Evolutionary conservation across 768 basidiomycete genomes (phyloP).

Genomic region (Tylopilus balloui): DNA sequence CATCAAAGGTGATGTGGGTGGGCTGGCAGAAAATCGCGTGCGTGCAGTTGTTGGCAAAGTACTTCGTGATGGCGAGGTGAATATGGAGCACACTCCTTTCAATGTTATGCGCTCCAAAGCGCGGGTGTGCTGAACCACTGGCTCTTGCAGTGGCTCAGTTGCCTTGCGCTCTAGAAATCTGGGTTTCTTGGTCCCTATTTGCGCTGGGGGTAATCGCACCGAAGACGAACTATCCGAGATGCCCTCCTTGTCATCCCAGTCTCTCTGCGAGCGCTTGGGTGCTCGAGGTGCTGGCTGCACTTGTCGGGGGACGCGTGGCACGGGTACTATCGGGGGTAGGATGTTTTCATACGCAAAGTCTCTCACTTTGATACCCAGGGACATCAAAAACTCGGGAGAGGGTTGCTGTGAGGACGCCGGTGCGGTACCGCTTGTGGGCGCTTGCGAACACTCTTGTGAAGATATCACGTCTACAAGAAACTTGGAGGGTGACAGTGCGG

Average conservation of each 20-base stretch:
- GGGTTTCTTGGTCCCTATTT: conserved; percentile 19
- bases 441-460: conserved; percentile 20
- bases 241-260: conserved; percentile 29
- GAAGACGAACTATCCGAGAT: conserved; percentile 1
- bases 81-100: conserved; percentile 14
- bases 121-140: conserved; percentile 13
- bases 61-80: conserved; percentile 5
- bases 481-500: conserved; percentile 25
- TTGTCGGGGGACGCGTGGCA: conserved; percentile 45
- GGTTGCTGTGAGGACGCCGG: conserved; percentile 33
- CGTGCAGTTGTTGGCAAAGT: conserved; percentile 5
- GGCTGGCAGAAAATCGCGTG: conserved; percentile 16
- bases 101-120: conserved; percentile 18
- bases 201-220: conserved; percentile 7
- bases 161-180: conserved; percentile 28
- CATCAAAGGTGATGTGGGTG: conserved; percentile 28
- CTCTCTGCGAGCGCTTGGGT: conserved; percentile 37
- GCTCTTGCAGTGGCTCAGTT: conserved; percentile 34
- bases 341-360: conserved; percentile 70
- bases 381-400: conserved; percentile 24
- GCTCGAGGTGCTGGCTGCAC: conserved; percentile 40
- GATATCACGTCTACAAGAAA: conserved; percentile 7
- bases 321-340: conserved; percentile 55
- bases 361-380: conserved; percentile 41
- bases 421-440: conserved; percentile 1